Evolutionary conservation across 345 rosid species (phyloP).

Genomic region (Punica granatum): DNA sequence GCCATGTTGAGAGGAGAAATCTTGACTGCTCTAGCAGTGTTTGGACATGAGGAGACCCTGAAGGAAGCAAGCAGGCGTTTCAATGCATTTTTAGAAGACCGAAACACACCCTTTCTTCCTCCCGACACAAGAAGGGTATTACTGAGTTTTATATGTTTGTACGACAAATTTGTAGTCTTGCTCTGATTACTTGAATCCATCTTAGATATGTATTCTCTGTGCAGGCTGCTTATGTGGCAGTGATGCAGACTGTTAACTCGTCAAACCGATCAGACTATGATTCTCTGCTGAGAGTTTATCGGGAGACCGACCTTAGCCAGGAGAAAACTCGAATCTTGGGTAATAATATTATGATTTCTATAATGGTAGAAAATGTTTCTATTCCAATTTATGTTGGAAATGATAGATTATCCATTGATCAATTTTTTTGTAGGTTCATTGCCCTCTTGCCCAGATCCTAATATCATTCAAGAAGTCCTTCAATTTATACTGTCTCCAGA

Average conservation of each 20-base stretch:
- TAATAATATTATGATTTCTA: slow-evolving; percentile 16
- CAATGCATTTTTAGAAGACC: slow-evolving; percentile 64
- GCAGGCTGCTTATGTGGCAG: slow-evolving; percentile 88
- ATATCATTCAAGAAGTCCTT: slow-evolving; percentile 57
- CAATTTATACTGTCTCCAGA: slow-evolving; percentile 69
- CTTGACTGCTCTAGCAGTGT: slow-evolving; percentile 63
- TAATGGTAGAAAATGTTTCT: slow-evolving; percentile 3
- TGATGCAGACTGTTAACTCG: slow-evolving; percentile 62
- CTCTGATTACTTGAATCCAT: slow-evolving; percentile 2
- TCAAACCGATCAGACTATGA: slow-evolving; percentile 62
- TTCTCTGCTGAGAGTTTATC: slow-evolving; percentile 70
- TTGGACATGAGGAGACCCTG: slow-evolving; percentile 64
- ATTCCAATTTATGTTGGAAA: slow-evolving; percentile 1
- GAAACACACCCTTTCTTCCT: slow-evolving; percentile 71
- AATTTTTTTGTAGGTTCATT: slow-evolving; percentile 47
- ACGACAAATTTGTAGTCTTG: background rate
- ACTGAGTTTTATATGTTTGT: background rate
- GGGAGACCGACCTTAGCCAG: slow-evolving; percentile 90
- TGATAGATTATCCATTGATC: background rate
- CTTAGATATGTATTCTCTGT: slow-evolving; percentile 12
- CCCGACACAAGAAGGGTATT: slow-evolving; percentile 82
- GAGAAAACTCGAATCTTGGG: slow-evolving; percentile 89
- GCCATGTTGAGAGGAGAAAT: slow-evolving; percentile 94
- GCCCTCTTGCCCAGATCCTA: slow-evolving; percentile 60
- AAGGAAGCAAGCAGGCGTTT: slow-evolving; percentile 66